Evolutionary conservation across 2,329 filamentous ascomycete genomes (phyloP).

Genomic region (Beauveria brongniartii): DNA sequence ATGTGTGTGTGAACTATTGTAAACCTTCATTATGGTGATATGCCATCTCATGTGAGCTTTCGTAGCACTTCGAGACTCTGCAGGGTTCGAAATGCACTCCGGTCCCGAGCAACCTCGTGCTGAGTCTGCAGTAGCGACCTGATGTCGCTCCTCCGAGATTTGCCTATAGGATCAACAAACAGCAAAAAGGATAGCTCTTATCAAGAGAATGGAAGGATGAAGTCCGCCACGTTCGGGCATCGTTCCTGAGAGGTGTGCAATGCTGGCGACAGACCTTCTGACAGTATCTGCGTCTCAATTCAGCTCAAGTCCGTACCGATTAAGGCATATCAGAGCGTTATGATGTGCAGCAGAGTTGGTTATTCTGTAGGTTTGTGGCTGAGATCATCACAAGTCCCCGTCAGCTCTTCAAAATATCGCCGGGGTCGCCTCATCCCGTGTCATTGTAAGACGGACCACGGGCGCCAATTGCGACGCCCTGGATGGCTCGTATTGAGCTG

Average conservation of each 20-base stretch:
- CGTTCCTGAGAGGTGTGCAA: background rate
- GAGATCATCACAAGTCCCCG: background rate
- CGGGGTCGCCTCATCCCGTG: background rate
- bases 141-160: background rate
- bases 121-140: background rate
- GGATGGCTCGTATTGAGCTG: too few relatives aligned
- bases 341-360: background rate
- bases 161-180: background rate
- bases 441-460: constrained; percentile 1
- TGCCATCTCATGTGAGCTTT: background rate
- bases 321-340: background rate
- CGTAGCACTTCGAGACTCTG: background rate
- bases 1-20: too few relatives aligned
- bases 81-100: background rate
- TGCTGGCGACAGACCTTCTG: background rate
- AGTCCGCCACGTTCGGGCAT: background rate
- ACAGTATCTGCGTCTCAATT: background rate
- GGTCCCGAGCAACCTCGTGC: background rate
- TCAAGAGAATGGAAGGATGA: background rate
- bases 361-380: background rate
- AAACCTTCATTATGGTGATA: too few relatives aligned
- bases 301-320: background rate
- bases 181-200: background rate
- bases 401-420: background rate
- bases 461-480: background rate